Conservation (phyloP, 2,329 filamentous ascomycete genomes). For the Colletotrichum sp. region DNA sequence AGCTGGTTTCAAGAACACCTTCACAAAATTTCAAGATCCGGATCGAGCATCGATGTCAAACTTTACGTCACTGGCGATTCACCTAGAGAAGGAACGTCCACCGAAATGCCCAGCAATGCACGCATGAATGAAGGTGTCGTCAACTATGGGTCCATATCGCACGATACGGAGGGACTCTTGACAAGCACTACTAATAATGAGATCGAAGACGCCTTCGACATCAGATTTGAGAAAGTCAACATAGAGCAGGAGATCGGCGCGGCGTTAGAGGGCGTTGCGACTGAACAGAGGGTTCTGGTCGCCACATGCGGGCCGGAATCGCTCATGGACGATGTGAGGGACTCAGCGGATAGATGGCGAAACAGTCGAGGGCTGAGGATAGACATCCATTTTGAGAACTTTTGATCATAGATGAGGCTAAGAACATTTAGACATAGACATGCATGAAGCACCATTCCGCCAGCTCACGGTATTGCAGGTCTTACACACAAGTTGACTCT, state of each 20-base stretch:
- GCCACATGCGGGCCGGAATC: background rate
- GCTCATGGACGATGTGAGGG: background rate
- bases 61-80: background rate
- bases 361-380: background rate
- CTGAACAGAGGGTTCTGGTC: background rate
- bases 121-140: background rate
- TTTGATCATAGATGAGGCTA: background rate
- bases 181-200: background rate
- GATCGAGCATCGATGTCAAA: background rate
- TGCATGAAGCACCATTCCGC: background rate
- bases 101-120: rapidly evolving
- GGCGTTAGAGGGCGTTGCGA: background rate
- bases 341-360: background rate
- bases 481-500: background rate
- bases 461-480: background rate
- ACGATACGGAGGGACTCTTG: background rate
- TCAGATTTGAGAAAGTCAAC: background rate
- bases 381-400: background rate
- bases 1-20: background rate
- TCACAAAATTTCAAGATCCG: background rate
- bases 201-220: background rate
- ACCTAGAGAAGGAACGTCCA: rapidly evolving
- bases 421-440: background rate
- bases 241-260: background rate
- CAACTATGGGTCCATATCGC: background rate